phyloP scores from a whole-genome alignment of 1,284 basidiomycete species.

The Paramarasmius palmivorus region DNA sequence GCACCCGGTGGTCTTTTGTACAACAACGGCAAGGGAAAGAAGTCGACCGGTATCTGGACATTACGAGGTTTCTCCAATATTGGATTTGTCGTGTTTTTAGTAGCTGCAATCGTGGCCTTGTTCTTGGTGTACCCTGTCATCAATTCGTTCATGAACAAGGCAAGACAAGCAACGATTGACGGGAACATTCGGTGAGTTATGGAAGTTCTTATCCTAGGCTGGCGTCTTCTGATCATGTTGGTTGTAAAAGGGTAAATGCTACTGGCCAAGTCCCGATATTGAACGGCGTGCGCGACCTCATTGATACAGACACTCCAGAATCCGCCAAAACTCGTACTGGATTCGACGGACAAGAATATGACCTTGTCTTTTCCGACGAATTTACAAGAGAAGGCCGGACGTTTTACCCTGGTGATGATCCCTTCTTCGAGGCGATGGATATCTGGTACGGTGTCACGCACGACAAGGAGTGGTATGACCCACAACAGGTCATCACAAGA shows the following conservation, averaged over 20 bases:
- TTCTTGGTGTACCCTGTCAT: constrained; percentile 31
- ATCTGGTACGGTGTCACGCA: constrained; percentile 66
- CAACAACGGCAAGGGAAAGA: constrained; percentile 4
- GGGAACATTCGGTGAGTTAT: constrained; percentile 32
- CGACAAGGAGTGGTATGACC: constrained; percentile 80
- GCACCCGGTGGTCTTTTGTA: not conserved
- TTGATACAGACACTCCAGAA: constrained; percentile 70
- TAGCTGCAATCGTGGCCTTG: not conserved
- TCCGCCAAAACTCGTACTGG: constrained; percentile 59
- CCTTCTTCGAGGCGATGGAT: constrained; percentile 71
- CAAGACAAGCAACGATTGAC: not conserved
- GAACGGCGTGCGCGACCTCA: constrained; percentile 58
- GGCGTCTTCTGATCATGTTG: not conserved
- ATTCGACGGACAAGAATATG: constrained; percentile 64
- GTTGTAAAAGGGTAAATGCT: constrained; percentile 48
- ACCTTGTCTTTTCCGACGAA: constrained; percentile 82
- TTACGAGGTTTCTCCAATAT: constrained; percentile 1
- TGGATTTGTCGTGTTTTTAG: not conserved
- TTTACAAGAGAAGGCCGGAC: constrained; percentile 74
- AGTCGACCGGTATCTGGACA: constrained; percentile 36
- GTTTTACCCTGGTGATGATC: constrained; percentile 71
- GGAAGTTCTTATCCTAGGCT: not conserved
- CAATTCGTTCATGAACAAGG: constrained; percentile 32
- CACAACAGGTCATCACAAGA: constrained; percentile 70
- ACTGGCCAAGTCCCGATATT: constrained; percentile 40